Conservation (phyloP, 1,284 basidiomycete genomes). For the Phlebopus sp. region DNA sequence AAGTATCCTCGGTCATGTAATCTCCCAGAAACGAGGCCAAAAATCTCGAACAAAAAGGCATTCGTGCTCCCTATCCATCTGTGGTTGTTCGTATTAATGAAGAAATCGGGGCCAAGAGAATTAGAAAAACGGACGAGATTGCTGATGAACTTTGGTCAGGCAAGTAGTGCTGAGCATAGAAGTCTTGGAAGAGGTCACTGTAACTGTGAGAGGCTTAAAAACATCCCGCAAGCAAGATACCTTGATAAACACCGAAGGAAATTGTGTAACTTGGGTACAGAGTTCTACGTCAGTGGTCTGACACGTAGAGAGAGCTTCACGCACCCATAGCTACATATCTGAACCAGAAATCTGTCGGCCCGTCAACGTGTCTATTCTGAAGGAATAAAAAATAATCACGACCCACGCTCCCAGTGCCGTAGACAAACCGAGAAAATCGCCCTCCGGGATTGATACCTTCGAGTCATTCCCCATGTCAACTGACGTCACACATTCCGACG, state of each 20-base stretch:
- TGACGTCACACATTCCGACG: no score
- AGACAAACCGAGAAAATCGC: no score
- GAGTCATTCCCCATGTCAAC: no score
- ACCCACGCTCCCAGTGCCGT: no score
- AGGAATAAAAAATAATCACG: no score
- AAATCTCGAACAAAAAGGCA: constrained; percentile 39
- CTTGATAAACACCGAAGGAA: constrained; percentile 46
- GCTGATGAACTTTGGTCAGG: constrained; percentile 34
- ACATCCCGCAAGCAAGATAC: constrained; percentile 15
- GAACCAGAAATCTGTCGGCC: constrained; percentile 27
- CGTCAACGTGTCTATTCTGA: no score
- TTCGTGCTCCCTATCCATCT: constrained; percentile 54
- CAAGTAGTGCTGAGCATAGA: constrained; percentile 36
- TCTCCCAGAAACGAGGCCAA: constrained; percentile 34
- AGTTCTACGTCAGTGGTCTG: not conserved
- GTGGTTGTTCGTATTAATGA: constrained; percentile 1
- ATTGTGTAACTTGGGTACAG: constrained; percentile 30
- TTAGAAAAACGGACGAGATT: constrained; percentile 31
- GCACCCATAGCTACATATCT: constrained; percentile 39
- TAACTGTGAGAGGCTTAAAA: not conserved
- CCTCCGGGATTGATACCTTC: no score
- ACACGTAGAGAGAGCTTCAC: not conserved
- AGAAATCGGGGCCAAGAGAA: not conserved
- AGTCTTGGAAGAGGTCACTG: constrained; percentile 22
- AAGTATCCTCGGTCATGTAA: constrained; percentile 37